Percentiles rank a stretch among this genome's conserved stretches.
Conservation (phyloP, 768 basidiomycete species). For the Suillus tomentosus region DNA sequence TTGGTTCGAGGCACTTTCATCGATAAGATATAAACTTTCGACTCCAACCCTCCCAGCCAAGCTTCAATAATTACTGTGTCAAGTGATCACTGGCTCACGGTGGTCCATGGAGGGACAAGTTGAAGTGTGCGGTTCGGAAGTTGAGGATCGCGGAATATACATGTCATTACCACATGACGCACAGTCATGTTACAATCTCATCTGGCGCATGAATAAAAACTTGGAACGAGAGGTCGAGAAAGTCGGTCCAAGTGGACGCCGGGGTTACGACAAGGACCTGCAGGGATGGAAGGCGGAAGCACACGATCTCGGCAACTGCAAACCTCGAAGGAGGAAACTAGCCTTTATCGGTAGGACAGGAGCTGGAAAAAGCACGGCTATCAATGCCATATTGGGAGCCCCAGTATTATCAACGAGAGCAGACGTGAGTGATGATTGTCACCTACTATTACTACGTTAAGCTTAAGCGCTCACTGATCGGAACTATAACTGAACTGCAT, state of each 20-base stretch:
- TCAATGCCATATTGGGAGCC: not conserved
- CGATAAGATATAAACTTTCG: not conserved
- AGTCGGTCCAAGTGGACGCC: not conserved
- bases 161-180: not conserved
- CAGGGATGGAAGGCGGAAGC: not conserved
- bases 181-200: not conserved
- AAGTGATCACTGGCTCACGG: not conserved
- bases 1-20: not conserved
- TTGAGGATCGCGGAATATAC: not conserved
- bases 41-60: not conserved
- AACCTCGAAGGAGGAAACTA: not conserved
- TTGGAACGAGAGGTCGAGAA: not conserved
- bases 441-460: not conserved
- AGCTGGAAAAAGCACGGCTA: conserved; percentile 1
- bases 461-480: not conserved
- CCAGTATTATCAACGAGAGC: not conserved
- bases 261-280: not conserved
- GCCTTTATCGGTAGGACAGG: not conserved
- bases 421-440: not conserved
- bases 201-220: not conserved
- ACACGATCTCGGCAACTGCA: not conserved
- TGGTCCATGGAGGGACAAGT: not conserved
- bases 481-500: not conserved
- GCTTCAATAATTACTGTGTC: not conserved
- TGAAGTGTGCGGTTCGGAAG: not conserved